Evolutionary conservation across 2,329 filamentous ascomycete genomes (phyloP), one percentile per base, ranked within the genome.

Genomic region (Penicillium palitans): DNA sequence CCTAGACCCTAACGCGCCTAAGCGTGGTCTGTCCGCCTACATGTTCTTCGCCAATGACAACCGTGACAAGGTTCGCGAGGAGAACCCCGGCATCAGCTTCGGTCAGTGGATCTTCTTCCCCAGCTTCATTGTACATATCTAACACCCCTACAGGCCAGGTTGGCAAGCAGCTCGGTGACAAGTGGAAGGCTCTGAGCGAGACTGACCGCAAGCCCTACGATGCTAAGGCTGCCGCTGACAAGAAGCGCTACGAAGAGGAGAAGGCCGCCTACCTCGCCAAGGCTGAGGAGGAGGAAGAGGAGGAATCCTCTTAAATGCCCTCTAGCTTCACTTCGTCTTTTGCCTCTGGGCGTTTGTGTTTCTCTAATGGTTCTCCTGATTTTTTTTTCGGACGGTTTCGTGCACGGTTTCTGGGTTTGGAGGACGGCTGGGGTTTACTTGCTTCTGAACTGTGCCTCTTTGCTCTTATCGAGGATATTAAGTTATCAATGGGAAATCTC

Each of bases 1-100:
- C 17, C 9, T 71, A 96, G 93, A 97, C 80, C 92, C 92, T 80
- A 97, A 97, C 81, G 93, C 93, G 61, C 95, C 95, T 78, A 99
- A 98, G 92, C 92, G 95, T 80, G 95, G 93, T 83, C 91, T 99
- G 51, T 98, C 95, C 54, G 95, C 95, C 65, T 99, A 99, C 87
- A 99, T 99, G 95, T 98, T 98, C 89, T 99, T 98, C 78, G 95
- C 95, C 87, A 98, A 98, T 76, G 95, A 98, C 81, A 91, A 97
- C 82, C 93, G 95, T 71, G 93, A 98, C 76, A 96, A 95, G 79
- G 95, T 99, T 70, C 91, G 95, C 71, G 92, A 96, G 77, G 93
- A 98, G 80, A 98, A 98, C 85, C 93, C 93, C 40, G 93, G 93
- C 71, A 96, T 98, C 81, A 89, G 90, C 70, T 99, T 99, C 80